Evolutionary conservation across 208 protist species (phyloP).

Genomic region (Trypanosoma avium): DNA sequence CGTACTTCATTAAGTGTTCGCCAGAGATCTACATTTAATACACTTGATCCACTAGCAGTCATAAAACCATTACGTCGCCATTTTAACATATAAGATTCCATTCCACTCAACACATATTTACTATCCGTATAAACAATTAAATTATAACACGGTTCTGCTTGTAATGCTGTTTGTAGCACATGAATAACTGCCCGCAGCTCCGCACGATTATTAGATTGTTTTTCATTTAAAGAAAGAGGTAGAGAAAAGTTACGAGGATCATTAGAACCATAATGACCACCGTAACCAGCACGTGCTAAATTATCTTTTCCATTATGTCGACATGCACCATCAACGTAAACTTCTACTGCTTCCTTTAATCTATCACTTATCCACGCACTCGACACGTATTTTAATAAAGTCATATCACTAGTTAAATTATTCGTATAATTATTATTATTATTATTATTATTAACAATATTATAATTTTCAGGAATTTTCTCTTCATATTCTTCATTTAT

Average conservation of each 20-base stretch:
- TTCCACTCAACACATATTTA: conserved; percentile 69
- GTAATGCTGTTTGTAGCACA: conserved; percentile 44
- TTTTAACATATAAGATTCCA: conserved; percentile 43
- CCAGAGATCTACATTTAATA: conserved; percentile 78
- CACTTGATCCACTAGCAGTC: conserved; percentile 33
- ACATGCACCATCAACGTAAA: conserved; percentile 88
- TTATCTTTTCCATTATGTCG: conserved; percentile 51
- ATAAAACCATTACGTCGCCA: conserved; percentile 66
- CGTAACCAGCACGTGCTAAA: conserved; percentile 63
- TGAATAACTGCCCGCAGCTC: conserved; percentile 81
- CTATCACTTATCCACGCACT: conserved; percentile 9
- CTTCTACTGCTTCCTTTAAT: conserved; percentile 30
- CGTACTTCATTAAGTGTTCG: conserved; percentile 37
- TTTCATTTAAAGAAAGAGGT: conserved; percentile 45
- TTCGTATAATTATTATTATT: not conserved
- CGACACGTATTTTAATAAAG: not conserved
- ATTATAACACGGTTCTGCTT: conserved; percentile 36
- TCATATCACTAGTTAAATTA: not conserved
- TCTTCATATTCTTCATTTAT: not conserved
- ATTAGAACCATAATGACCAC: conserved; percentile 70
- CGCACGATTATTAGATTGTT: conserved; percentile 85
- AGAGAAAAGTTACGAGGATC: conserved; percentile 71
- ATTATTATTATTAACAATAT: not conserved
- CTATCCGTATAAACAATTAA: conserved; percentile 80
- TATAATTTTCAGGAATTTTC: not conserved